phyloP scores from a whole-genome alignment of 2,329 filamentous ascomycete genomes.

The Calonectria ilicicola region DNA sequence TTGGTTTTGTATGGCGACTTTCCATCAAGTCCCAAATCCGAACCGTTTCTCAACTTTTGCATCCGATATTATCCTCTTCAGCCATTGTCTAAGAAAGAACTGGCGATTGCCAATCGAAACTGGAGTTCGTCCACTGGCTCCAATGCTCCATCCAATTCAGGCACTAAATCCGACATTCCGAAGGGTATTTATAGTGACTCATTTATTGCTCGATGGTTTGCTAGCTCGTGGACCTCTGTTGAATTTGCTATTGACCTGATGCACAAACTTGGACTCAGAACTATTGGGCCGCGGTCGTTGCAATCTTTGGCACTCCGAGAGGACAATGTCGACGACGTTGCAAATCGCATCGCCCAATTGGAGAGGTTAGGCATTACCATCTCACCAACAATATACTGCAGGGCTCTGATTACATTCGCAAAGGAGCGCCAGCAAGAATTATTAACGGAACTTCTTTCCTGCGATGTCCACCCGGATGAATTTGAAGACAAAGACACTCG shows the following conservation, averaged over 20 bases:
- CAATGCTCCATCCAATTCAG: background rate
- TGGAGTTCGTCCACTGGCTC: background rate
- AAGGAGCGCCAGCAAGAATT: constrained; percentile 63
- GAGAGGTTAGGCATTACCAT: constrained; percentile 72
- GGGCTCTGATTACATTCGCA: constrained; percentile 74
- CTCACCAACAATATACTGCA: constrained; percentile 72
- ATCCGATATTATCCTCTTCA: constrained; percentile 57
- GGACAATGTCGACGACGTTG: constrained; percentile 65
- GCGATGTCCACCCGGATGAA: constrained; percentile 67
- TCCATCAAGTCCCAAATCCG: constrained; percentile 54
- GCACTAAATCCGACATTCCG: background rate
- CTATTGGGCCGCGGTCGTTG: constrained; percentile 80
- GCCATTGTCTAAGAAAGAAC: constrained; percentile 53
- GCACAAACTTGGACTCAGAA: constrained; percentile 75
- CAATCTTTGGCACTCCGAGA: constrained; percentile 81
- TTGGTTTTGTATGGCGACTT: constrained; percentile 56
- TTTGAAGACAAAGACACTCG: constrained; percentile 61
- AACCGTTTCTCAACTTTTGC: constrained; percentile 62
- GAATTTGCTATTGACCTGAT: constrained; percentile 79
- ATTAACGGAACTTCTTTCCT: constrained; percentile 58
- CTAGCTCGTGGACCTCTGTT: constrained; percentile 76
- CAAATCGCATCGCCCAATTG: constrained; percentile 70
- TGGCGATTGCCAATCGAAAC: constrained; percentile 31
- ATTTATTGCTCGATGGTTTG: constrained; percentile 86
- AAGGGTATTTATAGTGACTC: constrained; percentile 50